Conservation (phyloP, 805 yeast species). For the Myxozyma geophila region DNA sequence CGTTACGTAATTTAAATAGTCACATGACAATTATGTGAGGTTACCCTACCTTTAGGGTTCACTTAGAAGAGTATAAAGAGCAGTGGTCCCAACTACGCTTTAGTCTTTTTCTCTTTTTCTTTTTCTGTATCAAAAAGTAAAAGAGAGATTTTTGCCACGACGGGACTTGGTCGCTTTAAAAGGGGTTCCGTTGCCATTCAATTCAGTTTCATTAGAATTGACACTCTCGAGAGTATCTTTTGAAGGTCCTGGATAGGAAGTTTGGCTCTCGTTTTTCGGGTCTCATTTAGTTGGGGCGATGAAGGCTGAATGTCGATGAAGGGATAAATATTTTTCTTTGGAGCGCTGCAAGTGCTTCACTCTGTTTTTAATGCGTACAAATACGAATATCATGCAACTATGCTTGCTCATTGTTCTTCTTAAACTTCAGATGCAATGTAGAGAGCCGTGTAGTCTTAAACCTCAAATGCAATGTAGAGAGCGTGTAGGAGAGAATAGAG, state of each 20-base stretch:
- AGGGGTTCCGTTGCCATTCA: slow-evolving; percentile 36
- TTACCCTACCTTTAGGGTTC: neutral
- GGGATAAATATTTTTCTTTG: slow-evolving; percentile 20
- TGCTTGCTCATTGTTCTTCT: too few species aligned
- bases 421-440: too few species aligned
- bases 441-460: too few species aligned
- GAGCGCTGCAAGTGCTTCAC: too few species aligned
- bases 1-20: too few species aligned
- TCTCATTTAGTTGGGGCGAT: slow-evolving; percentile 37
- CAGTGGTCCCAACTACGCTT: neutral
- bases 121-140: slow-evolving; percentile 36
- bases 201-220: neutral
- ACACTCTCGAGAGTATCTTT: slow-evolving; percentile 31
- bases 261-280: slow-evolving; percentile 34
- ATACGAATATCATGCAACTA: too few species aligned
- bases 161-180: slow-evolving; percentile 23
- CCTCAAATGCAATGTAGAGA: too few species aligned
- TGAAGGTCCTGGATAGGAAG: slow-evolving; percentile 36
- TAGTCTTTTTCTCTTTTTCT: slow-evolving; percentile 18
- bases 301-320: slow-evolving; percentile 38
- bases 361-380: too few species aligned
- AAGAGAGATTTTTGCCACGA: slow-evolving; percentile 35
- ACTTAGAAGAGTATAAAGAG: neutral
- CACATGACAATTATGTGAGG: neutral
- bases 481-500: neutral